phyloP scores from a whole-genome alignment of 2,329 filamentous ascomycete genomes.

The Pleoardoris graminearum region DNA sequence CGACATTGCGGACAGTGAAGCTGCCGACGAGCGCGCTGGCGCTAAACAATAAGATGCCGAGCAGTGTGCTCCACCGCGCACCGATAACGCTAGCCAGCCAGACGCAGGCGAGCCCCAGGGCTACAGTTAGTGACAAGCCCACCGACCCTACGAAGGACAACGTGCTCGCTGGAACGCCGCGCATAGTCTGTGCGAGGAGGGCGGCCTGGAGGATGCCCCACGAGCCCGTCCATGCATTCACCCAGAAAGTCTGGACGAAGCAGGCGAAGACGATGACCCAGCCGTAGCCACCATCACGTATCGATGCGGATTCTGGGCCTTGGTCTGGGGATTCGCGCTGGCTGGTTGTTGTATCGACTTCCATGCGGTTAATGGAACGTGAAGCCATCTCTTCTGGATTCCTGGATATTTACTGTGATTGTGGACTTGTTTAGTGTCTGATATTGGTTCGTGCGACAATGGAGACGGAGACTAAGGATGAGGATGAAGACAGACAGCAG shows the following conservation, averaged over 20 bases:
- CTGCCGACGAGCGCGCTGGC: conserved; percentile 52
- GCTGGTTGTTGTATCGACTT: neutral
- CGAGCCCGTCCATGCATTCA: conserved; percentile 57
- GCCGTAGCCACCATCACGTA: conserved; percentile 58
- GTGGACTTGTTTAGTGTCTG: neutral
- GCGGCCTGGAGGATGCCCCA: conserved; percentile 64
- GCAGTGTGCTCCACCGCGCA: conserved; percentile 36
- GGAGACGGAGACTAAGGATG: no score
- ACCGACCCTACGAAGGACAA: conserved; percentile 62
- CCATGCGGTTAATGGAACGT: neutral
- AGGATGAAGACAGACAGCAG: no score
- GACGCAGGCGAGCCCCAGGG: conserved; percentile 52
- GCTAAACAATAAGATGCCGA: conserved; percentile 51
- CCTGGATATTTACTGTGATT: neutral
- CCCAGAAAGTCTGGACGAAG: conserved; percentile 53
- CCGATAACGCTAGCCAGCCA: conserved; percentile 4
- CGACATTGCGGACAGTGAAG: conserved; percentile 51
- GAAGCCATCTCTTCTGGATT: conserved; percentile 2
- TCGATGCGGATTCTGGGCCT: conserved; percentile 1
- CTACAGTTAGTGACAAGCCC: conserved; percentile 53
- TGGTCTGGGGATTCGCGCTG: neutral
- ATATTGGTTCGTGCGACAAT: no score
- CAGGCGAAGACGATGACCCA: conserved; percentile 59
- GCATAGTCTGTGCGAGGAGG: conserved; percentile 52
- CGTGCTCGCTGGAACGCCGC: conserved; percentile 49